Evolutionary conservation across 2,329 filamentous ascomycete species (phyloP).

Genomic region (Aspergillus aculeatus): DNA sequence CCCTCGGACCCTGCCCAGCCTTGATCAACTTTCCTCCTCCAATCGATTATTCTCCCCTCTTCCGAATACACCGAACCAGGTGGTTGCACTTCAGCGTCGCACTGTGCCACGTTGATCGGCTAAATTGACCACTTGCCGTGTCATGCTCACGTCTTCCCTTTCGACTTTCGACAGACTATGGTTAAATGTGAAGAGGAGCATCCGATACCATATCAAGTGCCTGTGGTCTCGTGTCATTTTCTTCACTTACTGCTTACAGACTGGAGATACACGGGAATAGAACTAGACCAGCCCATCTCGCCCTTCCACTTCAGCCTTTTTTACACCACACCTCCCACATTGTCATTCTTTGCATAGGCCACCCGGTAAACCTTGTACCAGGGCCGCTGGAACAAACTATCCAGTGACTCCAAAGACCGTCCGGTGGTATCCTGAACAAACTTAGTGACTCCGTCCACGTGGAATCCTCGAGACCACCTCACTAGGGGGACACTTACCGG

Average conservation of each 20-base stretch:
- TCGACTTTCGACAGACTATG: too few relatives aligned
- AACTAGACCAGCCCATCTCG: not conserved
- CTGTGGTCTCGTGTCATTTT: too few relatives aligned
- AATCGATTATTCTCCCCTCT: not conserved
- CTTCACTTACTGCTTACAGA: not conserved
- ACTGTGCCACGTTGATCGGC: not conserved
- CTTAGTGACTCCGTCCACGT: not conserved
- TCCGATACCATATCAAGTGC: not conserved
- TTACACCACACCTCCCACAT: not conserved
- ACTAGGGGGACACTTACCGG: conserved; percentile 11
- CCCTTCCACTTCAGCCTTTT: not conserved
- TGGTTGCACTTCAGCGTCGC: not conserved
- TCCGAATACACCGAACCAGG: not conserved
- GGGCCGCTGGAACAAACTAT: conserved; percentile 20
- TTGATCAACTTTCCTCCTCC: not conserved
- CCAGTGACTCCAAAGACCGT: conserved; percentile 19
- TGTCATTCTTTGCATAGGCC: conserved; percentile 15
- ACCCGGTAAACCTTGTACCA: conserved; percentile 22
- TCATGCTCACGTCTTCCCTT: too few relatives aligned
- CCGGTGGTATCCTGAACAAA: conserved; percentile 19
- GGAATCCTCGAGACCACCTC: not conserved
- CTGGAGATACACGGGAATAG: not conserved
- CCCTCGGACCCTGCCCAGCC: not conserved
- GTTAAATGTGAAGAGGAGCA: not conserved
- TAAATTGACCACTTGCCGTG: not conserved